phyloP scores from a whole-genome alignment of 139 green algal genomes.

The Coccomyxa sp. region DNA sequence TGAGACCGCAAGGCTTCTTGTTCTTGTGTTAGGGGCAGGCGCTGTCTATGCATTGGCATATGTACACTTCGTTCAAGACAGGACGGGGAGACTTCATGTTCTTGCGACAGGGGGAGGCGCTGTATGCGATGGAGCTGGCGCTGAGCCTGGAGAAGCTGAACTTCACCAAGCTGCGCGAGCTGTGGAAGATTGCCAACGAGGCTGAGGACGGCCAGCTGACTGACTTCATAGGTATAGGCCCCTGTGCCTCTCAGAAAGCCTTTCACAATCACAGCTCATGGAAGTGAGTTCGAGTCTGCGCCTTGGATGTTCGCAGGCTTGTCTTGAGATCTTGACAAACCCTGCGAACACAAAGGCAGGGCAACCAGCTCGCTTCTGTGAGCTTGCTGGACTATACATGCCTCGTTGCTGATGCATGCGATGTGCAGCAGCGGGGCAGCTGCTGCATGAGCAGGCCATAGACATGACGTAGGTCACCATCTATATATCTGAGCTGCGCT shows the following conservation, averaged over 20 bases:
- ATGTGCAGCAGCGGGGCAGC: constrained; percentile 6
- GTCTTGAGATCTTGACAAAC: background rate
- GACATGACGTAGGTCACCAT: too few relatives aligned
- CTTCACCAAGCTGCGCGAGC: constrained; percentile 60
- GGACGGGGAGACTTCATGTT: too few relatives aligned
- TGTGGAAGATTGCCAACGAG: constrained; percentile 56
- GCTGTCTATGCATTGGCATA: too few relatives aligned
- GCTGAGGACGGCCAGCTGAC: constrained; percentile 48
- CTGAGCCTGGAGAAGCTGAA: constrained; percentile 66
- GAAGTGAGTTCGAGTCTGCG: background rate
- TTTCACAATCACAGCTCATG: background rate
- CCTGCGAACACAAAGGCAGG: background rate
- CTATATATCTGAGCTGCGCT: too few relatives aligned
- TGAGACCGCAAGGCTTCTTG: too few relatives aligned
- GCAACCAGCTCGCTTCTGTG: too few relatives aligned
- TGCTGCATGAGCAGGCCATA: constrained; percentile 17
- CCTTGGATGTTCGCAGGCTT: background rate
- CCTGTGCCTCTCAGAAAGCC: background rate
- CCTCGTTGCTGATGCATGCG: too few relatives aligned
- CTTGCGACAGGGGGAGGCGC: constrained; percentile 61
- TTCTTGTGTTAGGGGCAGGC: too few relatives aligned
- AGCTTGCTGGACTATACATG: too few relatives aligned
- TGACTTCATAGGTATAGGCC: constrained; percentile 42
- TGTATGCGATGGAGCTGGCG: constrained; percentile 56
- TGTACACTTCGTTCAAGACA: too few relatives aligned